Conservation (phyloP, 2,329 filamentous ascomycete genomes). For the Diaporthe longicolla region DNA sequence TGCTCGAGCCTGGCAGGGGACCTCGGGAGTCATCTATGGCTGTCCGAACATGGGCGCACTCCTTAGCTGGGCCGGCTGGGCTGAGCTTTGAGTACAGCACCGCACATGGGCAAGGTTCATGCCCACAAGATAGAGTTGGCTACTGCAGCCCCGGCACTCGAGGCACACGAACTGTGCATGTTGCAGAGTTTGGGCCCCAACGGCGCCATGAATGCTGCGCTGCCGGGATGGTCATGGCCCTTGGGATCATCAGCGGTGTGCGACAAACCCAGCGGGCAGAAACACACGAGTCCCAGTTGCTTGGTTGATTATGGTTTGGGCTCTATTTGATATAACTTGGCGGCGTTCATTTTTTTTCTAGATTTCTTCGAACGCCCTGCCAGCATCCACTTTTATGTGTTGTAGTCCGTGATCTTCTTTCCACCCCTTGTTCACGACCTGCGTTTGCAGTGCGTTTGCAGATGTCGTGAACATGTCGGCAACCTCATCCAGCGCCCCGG, state of each 20-base stretch:
- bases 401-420: neutral
- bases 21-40: slow-evolving; percentile 29
- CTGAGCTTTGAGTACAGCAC: slow-evolving; percentile 2
- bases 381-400: slow-evolving; percentile 18
- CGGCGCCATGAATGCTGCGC: slow-evolving; percentile 9
- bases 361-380: neutral
- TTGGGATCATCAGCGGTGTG: slow-evolving; percentile 13
- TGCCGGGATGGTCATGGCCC: neutral
- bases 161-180: slow-evolving; percentile 23
- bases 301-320: slow-evolving; percentile 8
- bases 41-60: slow-evolving; percentile 28
- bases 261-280: neutral
- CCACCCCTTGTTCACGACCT: neutral
- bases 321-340: slow-evolving; percentile 26
- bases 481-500: slow-evolving; percentile 15
- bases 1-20: slow-evolving; percentile 1
- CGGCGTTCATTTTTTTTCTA: slow-evolving; percentile 15
- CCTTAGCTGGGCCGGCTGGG: slow-evolving; percentile 6
- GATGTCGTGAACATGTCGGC: slow-evolving; percentile 26
- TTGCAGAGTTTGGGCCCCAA: slow-evolving; percentile 14
- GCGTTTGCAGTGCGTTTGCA: neutral
- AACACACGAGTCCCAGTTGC: neutral
- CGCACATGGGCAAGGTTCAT: slow-evolving; percentile 23
- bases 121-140: slow-evolving; percentile 16
- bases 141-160: slow-evolving; percentile 9